Evolutionary conservation across 169 alveolate species (phyloP).

Genomic region (Plasmodium coatneyi): DNA sequence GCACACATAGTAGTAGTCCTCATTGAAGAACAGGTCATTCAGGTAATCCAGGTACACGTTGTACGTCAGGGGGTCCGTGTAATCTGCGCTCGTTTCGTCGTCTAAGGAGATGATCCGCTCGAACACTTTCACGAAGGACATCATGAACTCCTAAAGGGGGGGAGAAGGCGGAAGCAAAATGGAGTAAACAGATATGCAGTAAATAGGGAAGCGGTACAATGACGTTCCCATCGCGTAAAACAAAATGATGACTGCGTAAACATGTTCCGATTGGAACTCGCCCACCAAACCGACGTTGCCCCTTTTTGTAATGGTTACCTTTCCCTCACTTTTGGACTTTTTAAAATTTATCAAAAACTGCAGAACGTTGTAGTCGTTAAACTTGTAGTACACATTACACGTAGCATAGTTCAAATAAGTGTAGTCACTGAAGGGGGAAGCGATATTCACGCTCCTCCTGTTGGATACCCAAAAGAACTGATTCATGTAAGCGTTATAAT

Average conservation of each 20-base stretch:
- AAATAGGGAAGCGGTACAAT: neutral
- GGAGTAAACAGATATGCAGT: neutral
- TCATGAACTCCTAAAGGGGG: constrained; percentile 52
- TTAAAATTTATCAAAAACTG: constrained; percentile 65
- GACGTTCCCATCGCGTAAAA: neutral
- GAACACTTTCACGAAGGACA: constrained; percentile 47
- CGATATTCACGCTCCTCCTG: neutral
- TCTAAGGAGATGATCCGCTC: constrained; percentile 38
- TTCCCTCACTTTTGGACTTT: constrained; percentile 52
- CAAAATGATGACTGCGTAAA: neutral
- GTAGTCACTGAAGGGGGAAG: constrained; percentile 1
- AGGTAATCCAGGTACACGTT: constrained; percentile 34
- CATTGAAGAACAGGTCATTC: constrained; percentile 48
- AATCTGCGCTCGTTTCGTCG: constrained; percentile 14
- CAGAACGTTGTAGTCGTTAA: constrained; percentile 54
- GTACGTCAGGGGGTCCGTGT: constrained; percentile 40
- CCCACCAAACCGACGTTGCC: neutral
- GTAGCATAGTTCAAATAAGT: constrained; percentile 30
- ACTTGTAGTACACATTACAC: constrained; percentile 39
- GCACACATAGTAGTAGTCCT: constrained; percentile 63
- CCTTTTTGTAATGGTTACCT: constrained; percentile 12
- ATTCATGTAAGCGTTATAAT: constrained; percentile 52
- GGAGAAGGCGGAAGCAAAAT: neutral
- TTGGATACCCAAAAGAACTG: constrained; percentile 46
- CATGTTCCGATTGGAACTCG: neutral